Evolutionary conservation across 139 green algal species (phyloP).

Genomic region (Chlorella sp.): DNA sequence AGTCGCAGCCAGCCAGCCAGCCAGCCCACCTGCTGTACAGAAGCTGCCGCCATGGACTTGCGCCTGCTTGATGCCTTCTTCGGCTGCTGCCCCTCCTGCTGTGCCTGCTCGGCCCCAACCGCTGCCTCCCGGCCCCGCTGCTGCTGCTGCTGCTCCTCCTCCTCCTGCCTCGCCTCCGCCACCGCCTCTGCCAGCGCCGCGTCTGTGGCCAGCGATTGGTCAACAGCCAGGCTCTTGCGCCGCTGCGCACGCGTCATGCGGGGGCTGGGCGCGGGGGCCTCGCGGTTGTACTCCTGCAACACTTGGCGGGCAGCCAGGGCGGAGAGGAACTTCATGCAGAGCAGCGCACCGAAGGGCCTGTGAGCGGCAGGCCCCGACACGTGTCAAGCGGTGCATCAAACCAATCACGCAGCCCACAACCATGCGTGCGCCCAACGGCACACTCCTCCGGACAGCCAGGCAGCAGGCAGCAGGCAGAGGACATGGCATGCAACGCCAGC

Average conservation of each 20-base stretch:
- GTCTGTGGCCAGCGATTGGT: not conserved
- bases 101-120: not conserved
- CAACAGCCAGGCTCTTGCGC: conserved; percentile 25
- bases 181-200: not conserved
- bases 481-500: too few species aligned
- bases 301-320: not conserved
- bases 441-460: not conserved
- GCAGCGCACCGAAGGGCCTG: too few species aligned
- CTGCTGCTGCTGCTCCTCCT: conserved; percentile 15
- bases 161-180: not conserved
- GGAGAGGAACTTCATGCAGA: too few species aligned
- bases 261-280: conserved; percentile 10
- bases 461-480: not conserved
- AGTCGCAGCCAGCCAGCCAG: not conserved
- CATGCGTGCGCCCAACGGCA: not conserved
- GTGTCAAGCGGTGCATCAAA: not conserved
- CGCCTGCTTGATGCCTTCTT: not conserved
- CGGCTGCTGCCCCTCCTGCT: not conserved
- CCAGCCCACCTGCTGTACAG: not conserved
- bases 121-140: not conserved
- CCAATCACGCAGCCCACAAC: not conserved
- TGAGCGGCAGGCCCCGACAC: too few species aligned
- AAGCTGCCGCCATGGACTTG: conserved; percentile 10
- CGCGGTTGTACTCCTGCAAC: conserved; percentile 21
- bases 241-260: conserved; percentile 38